Base-by-base conservation (phyloP, 257 asterid genomes). In the Euphrasia confusa region DNA sequence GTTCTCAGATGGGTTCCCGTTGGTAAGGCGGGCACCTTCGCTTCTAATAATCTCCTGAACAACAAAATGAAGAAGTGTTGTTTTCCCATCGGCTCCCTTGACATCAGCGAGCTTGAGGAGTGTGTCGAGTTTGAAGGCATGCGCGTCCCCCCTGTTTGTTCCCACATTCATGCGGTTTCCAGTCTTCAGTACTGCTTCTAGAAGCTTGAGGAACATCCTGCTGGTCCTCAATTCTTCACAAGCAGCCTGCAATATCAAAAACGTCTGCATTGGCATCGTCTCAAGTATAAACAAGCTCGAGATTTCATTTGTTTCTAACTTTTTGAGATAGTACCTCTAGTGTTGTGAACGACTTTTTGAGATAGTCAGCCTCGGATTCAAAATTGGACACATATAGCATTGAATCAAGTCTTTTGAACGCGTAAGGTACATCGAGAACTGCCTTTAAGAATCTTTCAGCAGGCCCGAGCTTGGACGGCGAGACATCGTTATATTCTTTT, bases 121-220 rank as follows among this genome's bases (percentile, higher is more conserved):
- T 0, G 97, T 89, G 78, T 93, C 99, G 5, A 93, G 95, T 77
- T 93, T 93, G 83, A 89, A 93, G 15, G 97, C 99, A 57, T 83
- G 96, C 5, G 99, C 99, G 64, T 87, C 96, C 0, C 99, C 99
- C 0, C 99, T 89, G 54, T 92, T 87, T 6, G 99, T 92, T 77
- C 99, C 99, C 37, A 89, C 96, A 42, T 92, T 92, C 99, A 92
- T 89, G 54, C 97, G 94, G 78, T 93, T 93, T 55, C 97, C 97
- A 0, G 99, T 93, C 72, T 89, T 93, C 65, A 93, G 68, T n/a
- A 93, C 99, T 45, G 99, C 97, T 79, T 93, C 99, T 63, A 93
- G 83, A 66, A 93, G 93, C 76, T 93, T 93, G 45, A 89, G 83
- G 82, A 93, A 93, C 99, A 89, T 93, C 61, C 95, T 81, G 80